Percentiles rank a stretch among this genome's conserved stretches.
Conservation (phyloP, 2,329 filamentous ascomycete species). For the Xylariaceae sp. region DNA sequence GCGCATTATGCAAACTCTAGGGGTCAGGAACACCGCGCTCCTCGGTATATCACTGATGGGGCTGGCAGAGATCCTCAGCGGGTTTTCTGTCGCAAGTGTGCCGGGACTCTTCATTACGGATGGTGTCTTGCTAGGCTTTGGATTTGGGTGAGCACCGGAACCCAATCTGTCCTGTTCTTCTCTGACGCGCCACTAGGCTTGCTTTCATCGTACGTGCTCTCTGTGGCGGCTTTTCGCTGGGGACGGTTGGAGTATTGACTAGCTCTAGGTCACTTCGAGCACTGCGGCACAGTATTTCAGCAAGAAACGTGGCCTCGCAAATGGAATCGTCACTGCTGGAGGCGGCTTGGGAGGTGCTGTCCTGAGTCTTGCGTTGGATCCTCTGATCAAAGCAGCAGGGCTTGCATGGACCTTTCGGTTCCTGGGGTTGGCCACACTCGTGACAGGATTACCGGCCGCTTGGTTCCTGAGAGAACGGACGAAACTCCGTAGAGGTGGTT, state of each 20-base stretch:
- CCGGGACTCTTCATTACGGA: conserved; percentile 31
- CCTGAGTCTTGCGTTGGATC: conserved; percentile 46
- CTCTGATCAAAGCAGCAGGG: conserved; percentile 36
- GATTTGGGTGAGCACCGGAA: conserved; percentile 11
- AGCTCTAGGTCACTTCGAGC: conserved; percentile 37
- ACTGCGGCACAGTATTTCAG: conserved; percentile 52
- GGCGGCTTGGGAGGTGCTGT: conserved; percentile 53
- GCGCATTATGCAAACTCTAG: conserved; percentile 11
- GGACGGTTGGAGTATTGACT: conserved; percentile 6
- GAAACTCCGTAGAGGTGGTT: conserved; percentile 28
- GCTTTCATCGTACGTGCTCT: too few relatives aligned
- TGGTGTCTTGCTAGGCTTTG: conserved; percentile 11
- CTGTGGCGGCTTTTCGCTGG: too few relatives aligned
- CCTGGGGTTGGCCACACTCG: conserved; percentile 38
- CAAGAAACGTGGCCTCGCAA: conserved; percentile 49
- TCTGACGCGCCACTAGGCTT: too few relatives aligned
- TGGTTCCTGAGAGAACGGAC: conserved; percentile 38
- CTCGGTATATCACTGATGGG: conserved; percentile 10
- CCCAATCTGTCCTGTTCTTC: too few relatives aligned
- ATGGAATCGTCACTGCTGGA: conserved; percentile 49
- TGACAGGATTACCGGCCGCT: conserved; percentile 42
- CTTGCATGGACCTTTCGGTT: conserved; percentile 38
- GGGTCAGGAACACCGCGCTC: conserved; percentile 11
- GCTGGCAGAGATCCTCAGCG: conserved; percentile 16
- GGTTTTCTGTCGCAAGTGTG: conserved; percentile 31